Base-by-base conservation (phyloP, 768 basidiomycete species). In the Pisolithus sp. region DNA sequence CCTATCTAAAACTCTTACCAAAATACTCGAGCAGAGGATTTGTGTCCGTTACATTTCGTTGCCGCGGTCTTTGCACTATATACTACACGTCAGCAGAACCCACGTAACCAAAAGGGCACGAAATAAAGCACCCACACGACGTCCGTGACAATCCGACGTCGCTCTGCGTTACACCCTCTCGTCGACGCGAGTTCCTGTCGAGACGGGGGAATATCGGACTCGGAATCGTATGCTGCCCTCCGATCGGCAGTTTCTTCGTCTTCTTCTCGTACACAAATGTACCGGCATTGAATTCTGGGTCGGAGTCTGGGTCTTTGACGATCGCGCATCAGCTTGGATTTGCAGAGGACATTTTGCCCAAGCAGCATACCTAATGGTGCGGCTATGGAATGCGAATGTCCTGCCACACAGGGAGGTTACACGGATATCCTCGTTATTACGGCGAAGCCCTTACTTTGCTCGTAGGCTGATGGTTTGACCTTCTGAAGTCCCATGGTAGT, bases 1-100 rank as follows among this genome's bases (percentile, higher is more conserved):
- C 6, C 23, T 4, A 4, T 15, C 15, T 8, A 24, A 37, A 13
- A 34, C 36, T n/a, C 73, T 28, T 52, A 77, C 80, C 74, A 49
- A 82, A 82, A 53, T 72, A 82, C 49, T 74, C 64, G 38, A 72
- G 61, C 3, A 82, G 64, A 0, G 78, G 77, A 57, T 81, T 81
- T 18, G 39, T 44, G 49, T 55, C 55, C 10, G 50, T 46, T 12
- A 23, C 59, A 39, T 20, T 20, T 5, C 21, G 21, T 21, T 34
- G 52, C 21, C 49, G 51, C 8, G 42, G 37, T 2, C 34, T 28
- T 23, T 36, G 58, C 43, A 46, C 57, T 59, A 24, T 24, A 34
- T 26, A 37, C 9, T 34, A 44, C 15, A 44, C 18, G 44, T 30
- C 26, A 7, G 24, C 0, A 53, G 10, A 37, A 20, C 23, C 17